Evolutionary conservation across 2,329 filamentous ascomycete genomes (phyloP).

Genomic region (Lachnellula cervina): DNA sequence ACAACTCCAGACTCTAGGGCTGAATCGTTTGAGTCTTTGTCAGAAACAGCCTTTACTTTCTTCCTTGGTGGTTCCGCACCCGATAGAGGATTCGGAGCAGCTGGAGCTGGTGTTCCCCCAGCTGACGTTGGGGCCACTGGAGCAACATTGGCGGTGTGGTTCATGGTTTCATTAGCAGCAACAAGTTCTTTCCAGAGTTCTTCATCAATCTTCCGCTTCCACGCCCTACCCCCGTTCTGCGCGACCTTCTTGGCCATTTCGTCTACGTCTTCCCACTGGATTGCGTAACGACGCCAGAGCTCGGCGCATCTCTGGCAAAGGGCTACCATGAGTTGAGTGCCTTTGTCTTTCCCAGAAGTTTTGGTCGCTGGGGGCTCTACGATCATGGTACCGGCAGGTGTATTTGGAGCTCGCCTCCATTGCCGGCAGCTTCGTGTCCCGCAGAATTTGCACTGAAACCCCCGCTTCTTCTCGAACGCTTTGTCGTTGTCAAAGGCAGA

Average conservation of each 20-base stretch:
- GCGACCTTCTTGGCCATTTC: slow-evolving; percentile 85
- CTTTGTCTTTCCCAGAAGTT: slow-evolving; percentile 67
- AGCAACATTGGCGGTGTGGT: slow-evolving; percentile 35
- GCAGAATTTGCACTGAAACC: slow-evolving; percentile 94
- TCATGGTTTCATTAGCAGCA: slow-evolving; percentile 58
- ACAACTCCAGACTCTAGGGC: slow-evolving; percentile 40
- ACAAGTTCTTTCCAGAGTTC: slow-evolving; percentile 74
- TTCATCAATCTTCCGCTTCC: slow-evolving; percentile 87
- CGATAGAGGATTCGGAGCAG: slow-evolving; percentile 21
- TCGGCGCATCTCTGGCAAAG: slow-evolving; percentile 87
- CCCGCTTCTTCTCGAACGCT: slow-evolving; percentile 66
- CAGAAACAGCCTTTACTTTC: slow-evolving; percentile 53
- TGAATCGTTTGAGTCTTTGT: slow-evolving; percentile 45
- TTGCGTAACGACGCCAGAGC: slow-evolving; percentile 91
- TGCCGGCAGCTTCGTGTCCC: slow-evolving; percentile 72
- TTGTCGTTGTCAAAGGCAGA: slow-evolving; percentile 93
- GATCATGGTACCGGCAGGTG: slow-evolving; percentile 65
- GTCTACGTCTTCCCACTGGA: slow-evolving; percentile 92
- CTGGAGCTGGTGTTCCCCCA: slow-evolving; percentile 23
- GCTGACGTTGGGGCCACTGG: slow-evolving; percentile 15
- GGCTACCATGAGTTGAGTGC: slow-evolving; percentile 68
- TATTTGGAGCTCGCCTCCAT: slow-evolving; percentile 85
- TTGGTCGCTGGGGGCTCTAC: slow-evolving; percentile 59
- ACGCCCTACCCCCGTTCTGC: slow-evolving; percentile 72
- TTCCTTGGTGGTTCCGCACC: slow-evolving; percentile 56